Evolutionary conservation across 805 yeast species (phyloP).

Genomic region (Metschnikowia hibisci): DNA sequence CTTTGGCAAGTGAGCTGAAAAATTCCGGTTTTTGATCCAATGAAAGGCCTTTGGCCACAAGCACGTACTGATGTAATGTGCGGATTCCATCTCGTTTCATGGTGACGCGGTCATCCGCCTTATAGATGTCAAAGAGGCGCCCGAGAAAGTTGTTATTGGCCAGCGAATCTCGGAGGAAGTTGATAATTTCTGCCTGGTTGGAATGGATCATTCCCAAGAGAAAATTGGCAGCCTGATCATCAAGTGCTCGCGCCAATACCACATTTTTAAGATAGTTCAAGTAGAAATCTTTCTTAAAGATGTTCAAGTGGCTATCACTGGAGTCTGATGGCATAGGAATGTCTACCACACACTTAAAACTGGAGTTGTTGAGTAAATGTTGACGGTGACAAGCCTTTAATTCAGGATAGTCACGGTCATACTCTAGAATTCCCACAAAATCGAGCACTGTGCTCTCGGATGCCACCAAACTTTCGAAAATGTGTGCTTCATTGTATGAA

Average conservation of each 20-base stretch:
- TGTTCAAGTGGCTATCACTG: constrained; percentile 37
- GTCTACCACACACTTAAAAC: constrained; percentile 62
- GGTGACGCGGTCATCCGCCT: constrained; percentile 14
- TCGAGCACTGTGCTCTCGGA: constrained; percentile 40
- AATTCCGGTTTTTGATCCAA: constrained; percentile 60
- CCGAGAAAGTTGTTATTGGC: constrained; percentile 44
- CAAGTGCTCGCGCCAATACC: constrained; percentile 74
- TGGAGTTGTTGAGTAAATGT: constrained; percentile 52
- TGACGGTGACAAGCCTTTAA: constrained; percentile 77
- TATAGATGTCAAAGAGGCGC: constrained; percentile 57
- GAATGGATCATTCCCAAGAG: constrained; percentile 63
- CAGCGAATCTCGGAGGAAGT: constrained; percentile 48
- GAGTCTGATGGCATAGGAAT: constrained; percentile 45
- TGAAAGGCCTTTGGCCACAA: constrained; percentile 66
- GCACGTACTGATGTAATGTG: constrained; percentile 74
- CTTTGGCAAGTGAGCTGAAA: constrained; percentile 57
- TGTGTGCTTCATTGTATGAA: constrained; percentile 58
- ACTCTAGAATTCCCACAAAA: constrained; percentile 75
- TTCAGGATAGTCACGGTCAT: constrained; percentile 82
- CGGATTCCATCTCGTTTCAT: constrained; percentile 63
- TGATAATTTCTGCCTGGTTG: constrained; percentile 66
- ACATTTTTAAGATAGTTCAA: constrained; percentile 83
- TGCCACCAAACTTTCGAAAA: constrained; percentile 33
- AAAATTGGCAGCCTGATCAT: constrained; percentile 70
- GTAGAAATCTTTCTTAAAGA: constrained; percentile 72